Evolutionary conservation across 768 basidiomycete genomes (phyloP), one percentile per base, ranked within the genome.

Genomic region (Chalciporus chontae): DNA sequence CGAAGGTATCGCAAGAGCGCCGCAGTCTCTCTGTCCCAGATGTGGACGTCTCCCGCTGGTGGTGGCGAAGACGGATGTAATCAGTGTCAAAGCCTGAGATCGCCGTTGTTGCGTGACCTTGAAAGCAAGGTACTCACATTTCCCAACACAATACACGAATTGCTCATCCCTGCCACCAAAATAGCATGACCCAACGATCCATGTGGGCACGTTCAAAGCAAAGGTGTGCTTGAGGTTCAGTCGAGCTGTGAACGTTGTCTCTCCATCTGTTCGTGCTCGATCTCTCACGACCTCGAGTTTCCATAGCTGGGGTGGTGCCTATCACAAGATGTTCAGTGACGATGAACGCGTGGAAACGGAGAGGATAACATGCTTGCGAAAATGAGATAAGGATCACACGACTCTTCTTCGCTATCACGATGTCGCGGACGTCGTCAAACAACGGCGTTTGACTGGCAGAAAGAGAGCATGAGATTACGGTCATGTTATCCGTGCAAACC

Each of bases 11-110:
- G 87, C 4, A 91, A 69, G 8, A 90, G 66, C 8, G 80, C 75
- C 3, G 79, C 90, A 11, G 84, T 85, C 67, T 90, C 87, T 47
- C 83, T 81, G 59, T 92, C 90, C 90, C 90, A 92, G 21, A 91
- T 83, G 56, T 88, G 84, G 13, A 92, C 86, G 53, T 90, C 85
- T 1, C 89, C 90, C 54, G 78, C 88, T 90, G 21, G 53, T 32
- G 23, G 21, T 21, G 31, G 23, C 36, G 39, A 17, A 9, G 39
- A 55, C 8, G n/a, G 34, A n/a, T n/a, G 23, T 17, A 15, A 11
- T 9, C 23, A 4, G 9, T 7, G n/a, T 29, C 7, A 5, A 21
- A 32, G 36, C 2, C 14, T 23, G 1, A 31, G 34, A 5, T 19
- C 40, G 19, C n/a, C 27, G 27, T n/a, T 8, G 34, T 24, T 3